Base-by-base conservation (phyloP, 2,329 filamentous ascomycete genomes). In the Colletotrichum higginsianum region DNA sequence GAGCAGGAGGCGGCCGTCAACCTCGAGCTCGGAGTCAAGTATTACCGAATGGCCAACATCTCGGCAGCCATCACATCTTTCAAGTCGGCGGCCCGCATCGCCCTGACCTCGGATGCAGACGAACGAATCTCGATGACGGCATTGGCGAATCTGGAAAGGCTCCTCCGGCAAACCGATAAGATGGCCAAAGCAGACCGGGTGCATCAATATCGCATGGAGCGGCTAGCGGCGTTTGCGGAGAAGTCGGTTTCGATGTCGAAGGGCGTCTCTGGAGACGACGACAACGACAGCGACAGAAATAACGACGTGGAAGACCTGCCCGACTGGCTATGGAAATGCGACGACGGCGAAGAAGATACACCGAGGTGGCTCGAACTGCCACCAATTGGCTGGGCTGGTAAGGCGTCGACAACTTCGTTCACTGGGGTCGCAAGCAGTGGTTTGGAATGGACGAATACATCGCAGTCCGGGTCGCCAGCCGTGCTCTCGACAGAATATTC, bases 81-180 rank as follows among this genome's bases (percentile, higher is more conserved):
- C 57, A 74, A 77, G 38, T 74, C 78, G 62, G 79, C 79, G 16
- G 78, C 77, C 5, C 74, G 74, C 4, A 75, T 81, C 18, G 78
- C 78, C 9, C 60, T 78, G 3, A 73, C 74, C 16, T 72, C 75
- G 21, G 77, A 78, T 49, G 77, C 76, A 12, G 80, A 81, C 61
- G 79, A 80, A 72, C 77, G 80, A 26, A 73, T 80, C 16, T 74
- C 79, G 21, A 75, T 77, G 58, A 78, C 78, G 5, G 79, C 78
- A n/a, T 72, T 81, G n/a, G 77, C 78, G 18, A 81, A 81, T 66
- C 74, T 81, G 26, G 80, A 81, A 62, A 77, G 70, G 12, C 75
- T 78, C 4, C 70, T 80, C 23, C 73, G 68, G 73, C 77, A 63
- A 66, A 74, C 73, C 74, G 61, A 70, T 52, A 16, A 76, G 72